Base-by-base conservation (phyloP, 371 early-diverging fungal genomes). In the Actinomortierella ambigua region DNA sequence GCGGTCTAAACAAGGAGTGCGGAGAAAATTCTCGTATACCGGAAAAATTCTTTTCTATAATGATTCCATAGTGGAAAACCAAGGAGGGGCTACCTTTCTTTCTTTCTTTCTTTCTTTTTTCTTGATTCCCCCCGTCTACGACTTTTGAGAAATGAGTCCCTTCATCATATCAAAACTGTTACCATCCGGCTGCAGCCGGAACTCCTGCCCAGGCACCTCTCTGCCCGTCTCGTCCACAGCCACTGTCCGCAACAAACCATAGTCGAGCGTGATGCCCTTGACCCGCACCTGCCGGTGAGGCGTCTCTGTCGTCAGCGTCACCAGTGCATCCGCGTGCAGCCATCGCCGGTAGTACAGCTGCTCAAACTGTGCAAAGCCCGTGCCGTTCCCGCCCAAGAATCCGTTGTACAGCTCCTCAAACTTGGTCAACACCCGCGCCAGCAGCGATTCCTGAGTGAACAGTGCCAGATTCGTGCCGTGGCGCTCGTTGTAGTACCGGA, bases 131-230 rank as follows among this genome's bases (percentile, higher is more conserved):
- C 22, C 22, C 22, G 9, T 20, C 49, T 48, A 71, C 15, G 55
- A 26, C 46, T 71, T 71, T 17, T 39, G 28, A 0, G 71, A 65
- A 59, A 98, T 90, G 49, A 98, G 75, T 0, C 95, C 95, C 50
- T 89, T 87, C 77, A 97, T 81, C 95, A 97, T 95, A 70, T 98
- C 98, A 75, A 98, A 98, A 24, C 91, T 89, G 69, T 97, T 97
- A 11, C 97, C 97, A 66, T 96, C 97, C 2, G 98, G 98, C 71
- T 94, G 93, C 49, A 98, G 81, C 5, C 86, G 81, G 63, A 85
- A 86, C 17, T 80, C 76, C 27, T 83, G 76, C 2, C 77, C 79
- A 7, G 80, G 76, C 17, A 71, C 47, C 22, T 75, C 60, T 6
- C 61, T 44, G 0, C 58, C 65, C 14, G 62, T 54, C 0, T 81